Percentiles rank a stretch among this genome's conserved stretches.
Evolutionary conservation across 1,284 basidiomycete genomes (phyloP).

Genomic region (Coniferiporia weirii): DNA sequence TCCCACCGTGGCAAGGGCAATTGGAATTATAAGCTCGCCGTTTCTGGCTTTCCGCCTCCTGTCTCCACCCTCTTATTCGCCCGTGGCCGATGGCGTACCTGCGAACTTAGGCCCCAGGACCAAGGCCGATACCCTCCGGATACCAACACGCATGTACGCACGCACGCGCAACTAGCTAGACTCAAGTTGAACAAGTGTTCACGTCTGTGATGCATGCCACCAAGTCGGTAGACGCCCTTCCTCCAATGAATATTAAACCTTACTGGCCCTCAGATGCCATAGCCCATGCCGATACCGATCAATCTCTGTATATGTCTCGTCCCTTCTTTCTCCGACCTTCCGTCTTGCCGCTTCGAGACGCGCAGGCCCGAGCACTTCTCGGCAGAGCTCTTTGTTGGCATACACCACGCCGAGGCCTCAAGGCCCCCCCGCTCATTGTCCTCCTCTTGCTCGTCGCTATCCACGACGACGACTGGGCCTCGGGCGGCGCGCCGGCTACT

Average conservation of each 20-base stretch:
- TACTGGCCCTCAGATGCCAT: not conserved
- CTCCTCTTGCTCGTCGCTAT: not conserved
- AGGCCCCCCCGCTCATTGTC: not conserved
- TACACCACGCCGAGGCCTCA: not conserved
- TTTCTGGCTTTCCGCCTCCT: not conserved
- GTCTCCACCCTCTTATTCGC: not conserved
- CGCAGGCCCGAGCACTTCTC: not conserved
- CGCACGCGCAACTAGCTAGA: not conserved
- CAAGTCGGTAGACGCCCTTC: not conserved
- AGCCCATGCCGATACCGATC: not conserved
- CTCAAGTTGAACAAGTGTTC: not conserved
- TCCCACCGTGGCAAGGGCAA: not conserved
- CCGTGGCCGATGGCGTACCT: not conserved
- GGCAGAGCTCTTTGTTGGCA: not conserved
- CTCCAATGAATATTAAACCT: not conserved
- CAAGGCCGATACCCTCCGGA: not conserved
- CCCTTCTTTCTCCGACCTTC: not conserved
- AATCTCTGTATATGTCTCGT: not conserved
- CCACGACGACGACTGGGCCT: not conserved
- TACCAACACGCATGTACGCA: not conserved
- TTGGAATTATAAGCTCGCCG: not conserved
- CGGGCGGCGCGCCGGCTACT: not conserved
- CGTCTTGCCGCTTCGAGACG: not conserved
- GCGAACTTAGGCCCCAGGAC: not conserved
- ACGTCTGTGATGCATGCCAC: not conserved